Evolutionary conservation across 768 basidiomycete species (phyloP), one percentile per base, ranked within the genome.

Genomic region (Hygrophorus pudorinus): DNA sequence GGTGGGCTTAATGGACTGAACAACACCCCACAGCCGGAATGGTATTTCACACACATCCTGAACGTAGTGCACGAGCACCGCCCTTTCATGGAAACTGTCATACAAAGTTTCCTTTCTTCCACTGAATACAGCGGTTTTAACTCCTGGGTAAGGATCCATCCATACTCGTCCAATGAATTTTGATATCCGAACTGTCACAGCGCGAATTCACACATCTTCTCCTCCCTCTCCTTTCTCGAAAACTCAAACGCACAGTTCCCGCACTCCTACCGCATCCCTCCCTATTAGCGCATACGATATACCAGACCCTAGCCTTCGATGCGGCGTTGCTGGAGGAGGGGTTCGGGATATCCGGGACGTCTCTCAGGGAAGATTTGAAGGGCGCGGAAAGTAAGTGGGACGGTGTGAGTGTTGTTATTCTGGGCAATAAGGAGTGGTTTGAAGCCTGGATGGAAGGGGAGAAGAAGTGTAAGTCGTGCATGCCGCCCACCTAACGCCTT

Each of bases 271-370:
- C 76, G 2, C 79, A 82, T 51, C 87, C 96, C 0, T 78, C 91
- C 0, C 64, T 98, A 16, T 69, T 99, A 5, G 96, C 96, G 1
- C 94, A 99, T 56, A 97, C 92, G 1, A 84, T 98, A 38, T 94
- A 94, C 58, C 90, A 98, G 59, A 78, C 92, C 0, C 66, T 98
- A 3, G 61, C 80, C 0, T 99, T 98, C 51, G 96, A 99, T 61
- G 76, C 81, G 20, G 71, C 79, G 16, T 56, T 97, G 30, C 63
- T 68, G 13, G 85, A 85, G 50, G 77, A 80, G 58, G 87, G 84
- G 0, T 96, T 90, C 56, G 64, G 63, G 21, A 61, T 85, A 10
- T 58, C 65, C 16, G 71, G 71, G 1, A 85, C 81, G 11, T 70
- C 72, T 13, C 40, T 52, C 3, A 42, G 48, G 17, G 46, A 47